A percentile compares a stretch with the other conserved stretches of the same genome.
Conservation (phyloP, 129 eudicot genomes). For the Silybum marianum region DNA sequence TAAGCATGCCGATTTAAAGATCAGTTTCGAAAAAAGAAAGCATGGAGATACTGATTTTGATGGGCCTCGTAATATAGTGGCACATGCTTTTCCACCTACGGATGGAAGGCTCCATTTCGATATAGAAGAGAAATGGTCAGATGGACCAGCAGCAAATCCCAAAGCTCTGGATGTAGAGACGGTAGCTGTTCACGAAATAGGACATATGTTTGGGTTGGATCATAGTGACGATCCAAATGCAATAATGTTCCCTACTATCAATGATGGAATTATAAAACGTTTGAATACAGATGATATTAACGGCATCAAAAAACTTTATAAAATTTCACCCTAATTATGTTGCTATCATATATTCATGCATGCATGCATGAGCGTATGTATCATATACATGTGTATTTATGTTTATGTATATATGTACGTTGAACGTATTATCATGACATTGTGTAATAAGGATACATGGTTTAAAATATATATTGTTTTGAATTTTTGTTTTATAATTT, state of each 20-base stretch:
- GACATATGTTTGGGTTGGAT: constrained; percentile 20
- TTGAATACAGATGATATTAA: constrained; percentile 18
- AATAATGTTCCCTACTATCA: no score
- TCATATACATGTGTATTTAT: neutral
- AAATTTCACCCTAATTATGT: neutral
- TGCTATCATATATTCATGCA: neutral
- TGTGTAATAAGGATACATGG: no score
- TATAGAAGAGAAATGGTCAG: neutral
- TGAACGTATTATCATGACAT: neutral
- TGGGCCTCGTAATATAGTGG: neutral
- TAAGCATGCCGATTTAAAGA: neutral
- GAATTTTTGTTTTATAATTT: no score
- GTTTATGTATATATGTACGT: neutral
- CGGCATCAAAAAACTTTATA: neutral
- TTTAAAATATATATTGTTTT: no score
- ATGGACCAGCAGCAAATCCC: neutral
- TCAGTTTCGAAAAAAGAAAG: neutral
- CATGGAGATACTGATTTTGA: neutral
- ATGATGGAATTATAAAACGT: neutral
- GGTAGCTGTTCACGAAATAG: neutral
- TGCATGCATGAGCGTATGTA: neutral
- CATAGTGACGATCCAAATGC: constrained; percentile 13
- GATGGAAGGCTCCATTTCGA: constrained; percentile 14
- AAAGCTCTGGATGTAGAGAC: neutral
- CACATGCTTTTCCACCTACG: neutral